These are phyloP conservation scores for Apium graveolens DNA, from an alignment of 129 eudicot genomes.

Conservation along the genomic window DNA sequence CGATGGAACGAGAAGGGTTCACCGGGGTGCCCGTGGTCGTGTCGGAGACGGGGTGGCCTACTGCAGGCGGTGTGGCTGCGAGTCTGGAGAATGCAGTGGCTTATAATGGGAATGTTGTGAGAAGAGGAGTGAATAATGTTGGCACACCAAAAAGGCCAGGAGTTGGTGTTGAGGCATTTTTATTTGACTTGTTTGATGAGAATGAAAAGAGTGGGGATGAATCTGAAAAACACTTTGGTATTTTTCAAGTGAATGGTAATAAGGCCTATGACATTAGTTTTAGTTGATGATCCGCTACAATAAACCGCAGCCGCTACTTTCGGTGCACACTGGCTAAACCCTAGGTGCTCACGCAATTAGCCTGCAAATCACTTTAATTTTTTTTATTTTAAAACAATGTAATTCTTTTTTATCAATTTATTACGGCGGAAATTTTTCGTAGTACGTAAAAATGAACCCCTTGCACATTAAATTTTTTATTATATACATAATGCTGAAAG, in stretches of 20 bases:
- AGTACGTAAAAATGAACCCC: too few relatives aligned
- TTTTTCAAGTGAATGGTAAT: slow-evolving; percentile 53
- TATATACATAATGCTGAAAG: too few relatives aligned
- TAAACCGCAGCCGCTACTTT: too few relatives aligned
- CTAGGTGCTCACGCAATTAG: too few relatives aligned
- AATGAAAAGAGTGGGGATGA: slow-evolving; percentile 55
- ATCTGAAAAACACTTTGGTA: slow-evolving; percentile 76
- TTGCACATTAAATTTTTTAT: too few relatives aligned
- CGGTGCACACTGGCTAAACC: too few relatives aligned
- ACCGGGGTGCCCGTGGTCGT: slow-evolving; percentile 53
- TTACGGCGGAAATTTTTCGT: too few relatives aligned
- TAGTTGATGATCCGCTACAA: slow-evolving; percentile 8
- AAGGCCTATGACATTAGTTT: slow-evolving; percentile 65
- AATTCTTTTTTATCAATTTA: too few relatives aligned
- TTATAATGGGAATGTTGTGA: slow-evolving; percentile 62
- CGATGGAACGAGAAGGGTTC: slow-evolving; percentile 67
- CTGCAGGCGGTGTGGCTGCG: slow-evolving; percentile 54
- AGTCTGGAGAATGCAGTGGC: slow-evolving; percentile 51
- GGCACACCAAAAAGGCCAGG: slow-evolving; percentile 83
- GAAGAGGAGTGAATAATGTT: slow-evolving; percentile 36
- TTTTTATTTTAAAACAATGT: not conserved
- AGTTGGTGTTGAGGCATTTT: slow-evolving; percentile 62
- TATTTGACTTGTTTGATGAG: slow-evolving; percentile 74
- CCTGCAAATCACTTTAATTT: too few relatives aligned
- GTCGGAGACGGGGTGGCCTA: slow-evolving; percentile 86